Base-by-base conservation (phyloP, 179 eudicot species). In the Beta macrorhiza region DNA sequence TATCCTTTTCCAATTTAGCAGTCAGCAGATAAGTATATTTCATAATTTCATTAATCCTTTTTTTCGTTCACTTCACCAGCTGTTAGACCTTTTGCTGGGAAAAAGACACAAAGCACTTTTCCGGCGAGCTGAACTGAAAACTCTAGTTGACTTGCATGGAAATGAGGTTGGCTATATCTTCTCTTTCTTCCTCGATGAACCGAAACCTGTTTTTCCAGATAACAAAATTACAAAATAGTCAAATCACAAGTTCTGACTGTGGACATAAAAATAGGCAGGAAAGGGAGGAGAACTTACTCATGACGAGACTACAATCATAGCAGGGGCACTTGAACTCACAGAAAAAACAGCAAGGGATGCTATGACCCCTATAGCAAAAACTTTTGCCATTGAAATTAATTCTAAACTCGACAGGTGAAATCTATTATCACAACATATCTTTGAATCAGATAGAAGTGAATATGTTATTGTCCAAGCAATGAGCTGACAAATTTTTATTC, bases 211-310 rank as follows among this genome's bases (percentile, higher is more conserved):
- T 47, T 29, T 49, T 1, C 32, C 12, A 45, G 14, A 45, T 45
- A 53, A 79, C 20, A 17, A 15, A 12, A 22, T 29, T 29, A 47
- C 8, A 5, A 7, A 15, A 44, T 25, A 7, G 62, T 29, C 51
- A 57, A 37, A 49, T 59, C 53, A 63, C 17, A 2, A 74, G 5
- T 42, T 51, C 2, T 32, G 20, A 10, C 0, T 32, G 0, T 52
- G n/a, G 19, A 70, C 12, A 6, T 82, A 56, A 11, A 47, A 42
- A 65, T 74, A 90, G 93, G 91, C 91, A 5, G 91, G 93, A 49
- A 90, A 88, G 81, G 93, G 93, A 19, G 93, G 93, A 76, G 90
- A 89, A 68, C 81, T 89, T 37, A 90, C 91, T 42, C 87, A 86
- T 72, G 93, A 90, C 37, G 93, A 90, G 82, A 90, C 93, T 9